Conservation (phyloP, 495 filamentous ascomycete genomes). For the Penicillium coffeae region DNA sequence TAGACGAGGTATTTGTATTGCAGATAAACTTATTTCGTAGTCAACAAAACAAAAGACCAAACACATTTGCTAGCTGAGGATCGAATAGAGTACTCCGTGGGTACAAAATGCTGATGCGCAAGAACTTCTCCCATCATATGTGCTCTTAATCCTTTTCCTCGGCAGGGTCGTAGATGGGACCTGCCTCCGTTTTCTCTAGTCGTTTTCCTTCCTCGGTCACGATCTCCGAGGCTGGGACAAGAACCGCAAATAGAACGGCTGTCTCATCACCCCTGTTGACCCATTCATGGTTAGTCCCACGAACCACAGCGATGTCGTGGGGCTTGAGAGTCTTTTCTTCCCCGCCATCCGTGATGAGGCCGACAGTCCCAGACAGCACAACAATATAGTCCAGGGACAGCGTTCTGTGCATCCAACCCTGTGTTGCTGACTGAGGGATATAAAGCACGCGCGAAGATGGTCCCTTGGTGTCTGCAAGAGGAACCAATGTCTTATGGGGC, state of each 20-base stretch:
- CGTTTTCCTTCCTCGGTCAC: conserved; percentile 12
- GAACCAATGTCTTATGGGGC: conserved; percentile 21
- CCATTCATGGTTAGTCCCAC: conserved; percentile 28
- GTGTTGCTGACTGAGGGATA: conserved; percentile 15
- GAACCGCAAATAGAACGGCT: conserved; percentile 21
- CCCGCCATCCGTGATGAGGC: conserved; percentile 20
- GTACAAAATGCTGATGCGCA: no score
- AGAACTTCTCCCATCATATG: no score
- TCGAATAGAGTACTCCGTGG: no score
- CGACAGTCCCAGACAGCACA: conserved; percentile 18
- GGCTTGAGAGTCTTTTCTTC: conserved; percentile 19
- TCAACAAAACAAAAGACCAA: no score
- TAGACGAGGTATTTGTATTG: no score
- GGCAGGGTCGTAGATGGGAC: conserved; percentile 22
- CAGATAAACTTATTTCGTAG: no score
- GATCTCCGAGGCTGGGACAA: conserved; percentile 20
- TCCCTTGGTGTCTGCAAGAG: conserved; percentile 26
- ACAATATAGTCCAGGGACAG: conserved; percentile 24
- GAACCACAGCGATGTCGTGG: conserved; percentile 25
- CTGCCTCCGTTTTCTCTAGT: conserved; percentile 22
- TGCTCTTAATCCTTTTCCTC: conserved; percentile 4
- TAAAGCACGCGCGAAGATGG: conserved; percentile 22
- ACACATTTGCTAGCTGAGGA: no score
- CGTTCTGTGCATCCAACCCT: conserved; percentile 27
- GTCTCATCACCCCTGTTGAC: conserved; percentile 20